Conservation (phyloP, 495 filamentous ascomycete genomes). For the Xeromyces bisporus region DNA sequence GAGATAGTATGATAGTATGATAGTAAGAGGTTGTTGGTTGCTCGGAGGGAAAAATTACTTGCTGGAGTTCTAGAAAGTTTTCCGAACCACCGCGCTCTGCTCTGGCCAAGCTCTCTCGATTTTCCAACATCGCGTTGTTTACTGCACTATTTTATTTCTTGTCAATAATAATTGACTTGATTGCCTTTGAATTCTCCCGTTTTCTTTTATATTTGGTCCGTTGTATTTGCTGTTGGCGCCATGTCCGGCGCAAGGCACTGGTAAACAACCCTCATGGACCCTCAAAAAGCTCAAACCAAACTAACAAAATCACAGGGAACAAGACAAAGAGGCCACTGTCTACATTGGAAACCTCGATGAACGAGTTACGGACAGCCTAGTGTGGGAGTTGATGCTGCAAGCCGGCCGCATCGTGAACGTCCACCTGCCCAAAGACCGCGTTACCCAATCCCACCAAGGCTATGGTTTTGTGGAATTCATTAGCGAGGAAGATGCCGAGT, state of each 20-base stretch:
- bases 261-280: slow-evolving; percentile 39
- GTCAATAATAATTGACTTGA: too few relatives aligned
- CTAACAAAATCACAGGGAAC: slow-evolving; percentile 49
- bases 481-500: slow-evolving; percentile 90
- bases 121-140: too few relatives aligned
- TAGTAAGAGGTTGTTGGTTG: too few relatives aligned
- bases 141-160: too few relatives aligned
- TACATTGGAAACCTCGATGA: slow-evolving; percentile 98
- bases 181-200: too few relatives aligned
- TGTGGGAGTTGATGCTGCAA: slow-evolving; percentile 97
- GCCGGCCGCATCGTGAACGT: slow-evolving; percentile 93
- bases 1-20: too few relatives aligned
- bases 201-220: background rate
- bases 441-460: slow-evolving; percentile 90
- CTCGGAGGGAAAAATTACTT: too few relatives aligned
- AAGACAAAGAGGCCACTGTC: slow-evolving; percentile 96
- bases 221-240: slow-evolving; percentile 5
- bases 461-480: slow-evolving; percentile 99
- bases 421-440: slow-evolving; percentile 91
- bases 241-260: slow-evolving; percentile 73
- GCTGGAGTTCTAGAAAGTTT: too few relatives aligned
- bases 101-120: too few relatives aligned
- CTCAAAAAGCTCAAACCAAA: background rate
- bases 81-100: too few relatives aligned
- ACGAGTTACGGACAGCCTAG: slow-evolving; percentile 71